Evolutionary conservation across 306 rosid species (phyloP).

Genomic region (Lotus japonicus): DNA sequence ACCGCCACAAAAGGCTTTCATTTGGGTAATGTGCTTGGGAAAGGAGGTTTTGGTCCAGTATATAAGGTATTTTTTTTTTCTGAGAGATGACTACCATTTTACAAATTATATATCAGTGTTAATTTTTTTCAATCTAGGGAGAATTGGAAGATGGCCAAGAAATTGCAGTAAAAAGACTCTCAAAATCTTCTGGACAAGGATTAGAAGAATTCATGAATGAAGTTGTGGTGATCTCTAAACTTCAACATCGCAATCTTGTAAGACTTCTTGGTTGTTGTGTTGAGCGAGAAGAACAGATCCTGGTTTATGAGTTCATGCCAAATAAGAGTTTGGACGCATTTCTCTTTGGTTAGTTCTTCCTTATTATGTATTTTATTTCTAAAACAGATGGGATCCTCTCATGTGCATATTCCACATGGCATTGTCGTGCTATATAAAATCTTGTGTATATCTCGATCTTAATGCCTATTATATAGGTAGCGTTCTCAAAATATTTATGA

Average conservation of each 20-base stretch:
- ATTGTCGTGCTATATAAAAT: no score
- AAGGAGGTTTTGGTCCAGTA: conserved; percentile 32
- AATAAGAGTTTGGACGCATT: conserved; percentile 43
- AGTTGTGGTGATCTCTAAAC: conserved; percentile 37
- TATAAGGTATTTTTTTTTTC: conserved; percentile 18
- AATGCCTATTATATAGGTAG: no score
- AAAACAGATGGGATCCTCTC: no score
- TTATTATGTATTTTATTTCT: background rate
- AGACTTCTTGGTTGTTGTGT: conserved; percentile 41
- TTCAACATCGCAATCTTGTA: conserved; percentile 50
- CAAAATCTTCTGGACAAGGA: conserved; percentile 38
- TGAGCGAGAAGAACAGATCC: conserved; percentile 35
- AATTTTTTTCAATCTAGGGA: conserved; percentile 19
- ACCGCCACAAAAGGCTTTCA: conserved; percentile 29
- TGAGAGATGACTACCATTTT: background rate
- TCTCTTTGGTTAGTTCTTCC: conserved; percentile 31
- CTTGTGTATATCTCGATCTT: no score
- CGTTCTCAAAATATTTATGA: no score
- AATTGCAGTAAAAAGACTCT: conserved; percentile 41
- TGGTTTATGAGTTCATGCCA: conserved; percentile 45
- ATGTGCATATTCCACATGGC: no score
- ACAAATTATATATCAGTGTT: background rate
- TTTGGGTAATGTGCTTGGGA: conserved; percentile 20
- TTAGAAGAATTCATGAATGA: conserved; percentile 42
- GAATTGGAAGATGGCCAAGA: conserved; percentile 29